Evolutionary conservation across 805 yeast genomes (phyloP).

Genomic region (Sporopachydermia lactativora): DNA sequence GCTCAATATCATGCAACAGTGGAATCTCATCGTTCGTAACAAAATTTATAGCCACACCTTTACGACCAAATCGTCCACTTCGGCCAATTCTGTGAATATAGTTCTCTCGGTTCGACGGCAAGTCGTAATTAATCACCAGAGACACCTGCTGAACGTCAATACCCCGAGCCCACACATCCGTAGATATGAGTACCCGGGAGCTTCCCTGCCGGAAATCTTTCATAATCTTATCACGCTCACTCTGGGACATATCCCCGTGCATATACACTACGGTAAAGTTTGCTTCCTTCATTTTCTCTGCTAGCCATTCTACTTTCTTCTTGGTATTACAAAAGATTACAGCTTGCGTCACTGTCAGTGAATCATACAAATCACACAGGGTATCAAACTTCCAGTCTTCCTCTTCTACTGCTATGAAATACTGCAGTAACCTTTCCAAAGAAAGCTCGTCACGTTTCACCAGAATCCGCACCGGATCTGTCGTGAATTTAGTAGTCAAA

Average conservation of each 20-base stretch:
- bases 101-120: conserved; percentile 88
- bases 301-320: conserved; percentile 84
- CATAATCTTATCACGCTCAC: conserved; percentile 91
- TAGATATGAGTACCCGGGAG: conserved; percentile 86
- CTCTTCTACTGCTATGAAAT: conserved; percentile 76
- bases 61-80: conserved; percentile 96
- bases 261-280: conserved; percentile 90
- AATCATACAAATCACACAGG: conserved; percentile 87
- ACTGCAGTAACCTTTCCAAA: conserved; percentile 89
- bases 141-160: conserved; percentile 98
- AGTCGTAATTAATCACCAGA: conserved; percentile 86
- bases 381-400: conserved; percentile 94
- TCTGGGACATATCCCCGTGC: conserved; percentile 96
- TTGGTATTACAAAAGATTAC: conserved; percentile 97
- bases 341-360: conserved; percentile 90
- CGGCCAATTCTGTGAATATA: conserved; percentile 97
- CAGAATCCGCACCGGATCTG: conserved; percentile 84
- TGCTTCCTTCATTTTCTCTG: conserved; percentile 61
- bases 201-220: conserved; percentile 88
- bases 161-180: conserved; percentile 97
- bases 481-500: conserved; percentile 83
- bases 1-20: conserved; percentile 61
- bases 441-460: conserved; percentile 93
- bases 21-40: conserved; percentile 68
- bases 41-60: conserved; percentile 95